Evolutionary conservation across 768 basidiomycete genomes (phyloP), one percentile per base, ranked within the genome.

Genomic region (Pleurotus cornucopiae): DNA sequence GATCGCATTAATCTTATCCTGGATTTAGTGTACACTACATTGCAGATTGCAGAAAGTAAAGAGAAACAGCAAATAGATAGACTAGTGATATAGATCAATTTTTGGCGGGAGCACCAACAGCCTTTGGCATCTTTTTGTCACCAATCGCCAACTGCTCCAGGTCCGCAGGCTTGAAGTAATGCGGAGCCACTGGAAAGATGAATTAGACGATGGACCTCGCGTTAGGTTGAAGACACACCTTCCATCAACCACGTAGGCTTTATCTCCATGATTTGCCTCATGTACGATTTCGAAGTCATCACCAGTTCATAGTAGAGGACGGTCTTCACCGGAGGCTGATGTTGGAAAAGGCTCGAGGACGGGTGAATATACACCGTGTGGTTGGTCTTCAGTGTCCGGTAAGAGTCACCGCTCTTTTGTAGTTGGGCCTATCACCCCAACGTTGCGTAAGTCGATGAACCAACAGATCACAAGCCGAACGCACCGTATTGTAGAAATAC

Each of bases 331-430:
- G 97, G 97, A 1, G 97, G 97, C 62, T 98, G 95, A 67, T 86
- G 85, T 63, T 98, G 91, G 83, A 98, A 97, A 59, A 99, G 71
- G 68, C 91, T 88, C 4, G 94, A 96, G 0, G 93, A 95, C 0
- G 97, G 97, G 64, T 99, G 97, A 58, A 98, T 91, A 67, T 95
- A 93, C 44, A 98, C 94, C 2, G 95, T 94, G 61, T 98, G 94
- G 67, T 88, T 89, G 4, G 92, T 96, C 71, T 98, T 99, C 61
- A 97, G 80, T 13, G 97, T 98, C 55, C 96, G 83, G 71, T 98
- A 99, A 30, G 93, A 94, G 67, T 98, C 97, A 0, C 97, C 97
- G 56, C 91, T 92, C 71, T 93, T 94, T 66, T 98, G 94, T 39
- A 99, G 73, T 62, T 91, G 87, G 1, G 94, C 96, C 88, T 94